These are phyloP conservation scores for Backusella sp. DNA, from an alignment of 192 early-diverging fungal species.

Conservation along the genomic window DNA sequence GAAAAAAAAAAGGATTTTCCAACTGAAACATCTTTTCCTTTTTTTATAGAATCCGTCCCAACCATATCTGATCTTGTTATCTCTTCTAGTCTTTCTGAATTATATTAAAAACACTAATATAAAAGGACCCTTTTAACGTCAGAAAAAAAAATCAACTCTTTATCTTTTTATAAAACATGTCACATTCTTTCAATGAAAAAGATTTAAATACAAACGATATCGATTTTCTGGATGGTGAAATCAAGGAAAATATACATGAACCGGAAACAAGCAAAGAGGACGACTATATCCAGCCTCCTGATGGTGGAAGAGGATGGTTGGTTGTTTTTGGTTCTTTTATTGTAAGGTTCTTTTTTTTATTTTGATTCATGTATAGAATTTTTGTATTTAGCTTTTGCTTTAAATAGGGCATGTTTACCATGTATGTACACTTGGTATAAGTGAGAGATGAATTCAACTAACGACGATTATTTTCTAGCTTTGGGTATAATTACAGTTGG, in stretches of 20 bases:
- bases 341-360: constrained; percentile 12
- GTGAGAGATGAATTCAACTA: neutral
- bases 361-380: neutral
- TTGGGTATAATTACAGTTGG: constrained; percentile 48
- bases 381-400: neutral
- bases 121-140: neutral
- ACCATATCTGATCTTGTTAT: neutral
- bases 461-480: constrained; percentile 17
- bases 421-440: neutral
- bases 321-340: constrained; percentile 42
- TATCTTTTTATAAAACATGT: neutral
- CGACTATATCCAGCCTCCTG: constrained; percentile 34
- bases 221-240: neutral
- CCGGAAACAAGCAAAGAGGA: neutral
- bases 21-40: neutral
- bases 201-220: neutral
- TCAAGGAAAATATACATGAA: neutral
- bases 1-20: neutral
- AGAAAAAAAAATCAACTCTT: neutral
- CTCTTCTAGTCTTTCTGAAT: neutral
- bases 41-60: neutral
- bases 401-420: constrained; percentile 23
- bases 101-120: neutral
- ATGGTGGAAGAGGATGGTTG: constrained; percentile 44
- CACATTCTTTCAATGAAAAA: neutral